These are phyloP conservation scores for Begonia masoniana DNA, from an alignment of 306 rosid species.

Conservation along the genomic window DNA sequence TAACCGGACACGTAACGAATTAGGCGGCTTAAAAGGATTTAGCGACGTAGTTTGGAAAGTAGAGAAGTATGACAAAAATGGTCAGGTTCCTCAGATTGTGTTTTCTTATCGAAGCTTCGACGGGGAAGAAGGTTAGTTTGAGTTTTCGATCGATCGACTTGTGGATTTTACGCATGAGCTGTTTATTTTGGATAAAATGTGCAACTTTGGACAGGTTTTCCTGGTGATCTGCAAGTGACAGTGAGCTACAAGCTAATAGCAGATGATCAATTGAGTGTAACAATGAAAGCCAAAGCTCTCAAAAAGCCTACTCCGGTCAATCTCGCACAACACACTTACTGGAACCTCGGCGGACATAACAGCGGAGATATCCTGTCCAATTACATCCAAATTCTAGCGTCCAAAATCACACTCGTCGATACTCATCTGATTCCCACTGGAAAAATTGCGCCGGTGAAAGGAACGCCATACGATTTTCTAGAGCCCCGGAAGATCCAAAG, in stretches of 20 bases:
- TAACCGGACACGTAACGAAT: too few relatives aligned
- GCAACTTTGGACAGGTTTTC: not conserved
- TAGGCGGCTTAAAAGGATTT: conserved; percentile 11
- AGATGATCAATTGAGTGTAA: conserved; percentile 5
- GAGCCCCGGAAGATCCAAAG: not conserved
- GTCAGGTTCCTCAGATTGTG: conserved; percentile 3
- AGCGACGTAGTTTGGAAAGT: conserved; percentile 9
- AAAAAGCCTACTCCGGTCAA: conserved; percentile 11
- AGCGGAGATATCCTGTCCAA: conserved; percentile 7
- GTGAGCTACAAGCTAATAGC: conserved; percentile 3
- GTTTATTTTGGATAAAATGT: too few relatives aligned
- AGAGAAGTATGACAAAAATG: not conserved
- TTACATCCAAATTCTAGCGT: conserved; percentile 1
- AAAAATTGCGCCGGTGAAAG: not conserved
- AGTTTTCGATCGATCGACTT: too few relatives aligned
- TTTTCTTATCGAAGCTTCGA: conserved; percentile 3
- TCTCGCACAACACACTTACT: conserved; percentile 9
- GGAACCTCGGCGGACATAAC: conserved; percentile 11
- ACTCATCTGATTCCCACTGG: conserved; percentile 5
- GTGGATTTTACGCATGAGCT: too few relatives aligned
- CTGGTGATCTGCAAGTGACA: not conserved
- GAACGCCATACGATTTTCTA: conserved; percentile 11
- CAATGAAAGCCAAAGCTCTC: conserved; percentile 3
- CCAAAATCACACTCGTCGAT: not conserved
- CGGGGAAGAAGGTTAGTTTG: not conserved